Conservation (phyloP, 495 filamentous ascomycete genomes). For the Bathelium albidoporum region DNA sequence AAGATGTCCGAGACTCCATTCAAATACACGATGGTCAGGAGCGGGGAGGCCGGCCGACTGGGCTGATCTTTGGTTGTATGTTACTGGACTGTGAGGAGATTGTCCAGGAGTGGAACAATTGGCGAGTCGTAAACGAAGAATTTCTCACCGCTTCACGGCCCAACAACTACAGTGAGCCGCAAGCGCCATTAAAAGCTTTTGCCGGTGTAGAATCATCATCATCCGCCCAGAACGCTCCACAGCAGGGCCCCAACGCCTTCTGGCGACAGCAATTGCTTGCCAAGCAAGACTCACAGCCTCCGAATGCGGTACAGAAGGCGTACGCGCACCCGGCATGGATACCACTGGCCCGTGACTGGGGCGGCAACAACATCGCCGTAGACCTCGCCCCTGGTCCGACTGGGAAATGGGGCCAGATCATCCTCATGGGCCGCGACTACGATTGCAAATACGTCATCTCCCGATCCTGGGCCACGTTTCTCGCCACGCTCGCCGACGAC, state of each 20-base stretch:
- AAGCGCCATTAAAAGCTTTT: slow-evolving; percentile 55
- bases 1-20: slow-evolving; percentile 88
- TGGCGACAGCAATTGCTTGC: slow-evolving; percentile 82
- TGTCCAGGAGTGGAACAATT: slow-evolving; percentile 94
- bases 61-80: slow-evolving; percentile 89
- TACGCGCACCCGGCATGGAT: slow-evolving; percentile 97
- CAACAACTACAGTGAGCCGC: slow-evolving; percentile 39
- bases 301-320: slow-evolving; percentile 75
- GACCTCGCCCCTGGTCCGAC: slow-evolving; percentile 87
- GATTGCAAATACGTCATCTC: slow-evolving; percentile 96
- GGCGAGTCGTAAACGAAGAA: slow-evolving; percentile 84
- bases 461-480: slow-evolving; percentile 80
- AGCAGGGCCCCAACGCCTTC: slow-evolving; percentile 42
- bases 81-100: slow-evolving; percentile 97
- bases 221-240: slow-evolving; percentile 25
- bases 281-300: slow-evolving; percentile 80
- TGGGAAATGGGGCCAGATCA: slow-evolving; percentile 91
- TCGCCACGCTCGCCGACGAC: slow-evolving; percentile 83
- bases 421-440: slow-evolving; percentile 94
- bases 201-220: slow-evolving; percentile 47
- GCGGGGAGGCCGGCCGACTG: slow-evolving; percentile 80
- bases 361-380: slow-evolving; percentile 90
- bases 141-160: slow-evolving; percentile 52
- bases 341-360: slow-evolving; percentile 92
- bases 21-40: slow-evolving; percentile 92